Base-by-base conservation (phyloP, 331 rosid genomes). In the Acacia pycnantha region DNA sequence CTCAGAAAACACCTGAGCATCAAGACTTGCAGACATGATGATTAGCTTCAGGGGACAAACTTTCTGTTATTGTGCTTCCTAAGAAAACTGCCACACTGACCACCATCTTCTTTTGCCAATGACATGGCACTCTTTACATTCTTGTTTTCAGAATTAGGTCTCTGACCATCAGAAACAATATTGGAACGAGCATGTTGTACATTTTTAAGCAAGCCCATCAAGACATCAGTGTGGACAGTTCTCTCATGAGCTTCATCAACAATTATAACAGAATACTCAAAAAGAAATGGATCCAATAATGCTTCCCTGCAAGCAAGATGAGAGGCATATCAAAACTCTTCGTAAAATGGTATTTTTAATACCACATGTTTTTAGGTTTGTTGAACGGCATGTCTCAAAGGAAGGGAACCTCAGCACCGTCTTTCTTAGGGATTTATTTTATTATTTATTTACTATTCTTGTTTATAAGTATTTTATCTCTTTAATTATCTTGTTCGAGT, bases 231-330 rank as follows among this genome's bases (percentile, higher is more conserved):
- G 80, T 95, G 94, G 79, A 93, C 93, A 87, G 98, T 95, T 86
- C 99, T 90, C 89, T 95, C 96, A 64, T 93, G 98, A 56, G 99
- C 99, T 89, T 95, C 99, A 82, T 90, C 99, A 33, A 95, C 91
- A 79, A 95, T 83, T 81, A 95, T 92, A 47, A 95, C 93, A 50
- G 98, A 92, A 88, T 95, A 93, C 80, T 84, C 92, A 21, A 92
- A 90, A 37, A 93, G 98, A 86, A 85, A 88, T 31, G 97, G 98
- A 85, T 95, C 99, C 86, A 92, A 86, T 70, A 95, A 74, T 76
- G 98, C 97, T 84, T 95, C 99, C 93, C 99, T 95, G 87, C 35
- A 82, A 85, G 82, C 81, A 70, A 66, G 85, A 64, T 41, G 19
- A 74, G 61, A 77, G 44, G 40, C 44, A 70, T 62, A 78, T 75